Base-by-base conservation (phyloP, 495 filamentous ascomycete genomes). In the Trichoderma reesei region DNA sequence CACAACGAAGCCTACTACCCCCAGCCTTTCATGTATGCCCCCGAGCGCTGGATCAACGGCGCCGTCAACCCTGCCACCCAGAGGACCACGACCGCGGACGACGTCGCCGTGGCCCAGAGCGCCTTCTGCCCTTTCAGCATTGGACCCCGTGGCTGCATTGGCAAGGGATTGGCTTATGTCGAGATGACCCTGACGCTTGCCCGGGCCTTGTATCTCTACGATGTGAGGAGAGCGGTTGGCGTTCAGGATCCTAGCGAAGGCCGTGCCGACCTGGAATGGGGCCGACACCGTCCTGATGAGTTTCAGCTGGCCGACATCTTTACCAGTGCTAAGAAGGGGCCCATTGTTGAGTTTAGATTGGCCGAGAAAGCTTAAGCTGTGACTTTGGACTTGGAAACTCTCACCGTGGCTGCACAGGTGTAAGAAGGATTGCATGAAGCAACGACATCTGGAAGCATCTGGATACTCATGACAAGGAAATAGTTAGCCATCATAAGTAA, bases 71-170 rank as follows among this genome's bases (percentile, higher is more conserved):
- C 60, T 42, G 38, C 64, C 60, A 63, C 67, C 26, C 63, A 67
- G 38, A 46, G 31, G 26, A 62, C 34, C 6, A 63, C 70, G 8
- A 71, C 66, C 14, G 75, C 76, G 56, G 70, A 73, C 1, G 71
- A 75, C 20, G 74, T 82, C 0, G 69, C 69, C 1, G 38, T 75
- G 20, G 80, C 80, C 3, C 77, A 76, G 67, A 77, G 76, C 41
- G 84, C 82, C 2, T 87, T 85, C 69, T 78, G 73, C 59, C 80
- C 86, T 1, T 88, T 87, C 67, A 79, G 76, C 3, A 69, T 84
- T 48, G 85, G 86, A 0, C 78, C 81, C 0, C 70, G 84, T 16
- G 76, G 76, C 2, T 88, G 86, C 64, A 80, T 87, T 31, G 86
- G 85, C 2, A 85, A 85, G 69, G 76, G 76, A 0, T 66, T 88